Base-by-base conservation (phyloP, 2,329 filamentous ascomycete genomes). In the Cercospora canescens region DNA sequence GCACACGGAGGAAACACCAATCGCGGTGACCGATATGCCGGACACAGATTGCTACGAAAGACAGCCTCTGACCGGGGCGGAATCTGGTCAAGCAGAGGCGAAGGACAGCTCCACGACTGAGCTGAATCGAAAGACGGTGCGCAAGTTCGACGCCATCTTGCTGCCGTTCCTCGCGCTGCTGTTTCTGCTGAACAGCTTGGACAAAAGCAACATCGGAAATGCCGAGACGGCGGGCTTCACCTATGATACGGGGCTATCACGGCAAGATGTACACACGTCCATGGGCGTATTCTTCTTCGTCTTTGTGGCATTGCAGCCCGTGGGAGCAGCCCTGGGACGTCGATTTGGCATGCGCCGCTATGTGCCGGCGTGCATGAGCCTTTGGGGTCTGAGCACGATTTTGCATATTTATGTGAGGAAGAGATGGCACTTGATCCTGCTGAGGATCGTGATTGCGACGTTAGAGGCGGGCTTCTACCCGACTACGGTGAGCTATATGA, bases 201-300 rank as follows among this genome's bases (percentile, higher is more conserved):
- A 86, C 74, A 83, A 84, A 66, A 80, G 80, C 16, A 86, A 86
- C 69, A 82, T 86, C 65, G 84, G 84, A 63, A 86, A 85, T 76
- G 84, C 84, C 12, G 83, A 85, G 66, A 85, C 83, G 6, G 87
- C 87, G 26, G 85, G 89, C 67, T 88, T 88, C 73, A 88, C 85
- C 0, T 74, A 76, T 45, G 85, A 88, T 69, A 82, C 86, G 28
- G 86, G 85, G 0, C 78, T 86, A 1, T 76, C 76, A 3, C 79
- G 81, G n/a, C 77, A 78, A 39, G 85, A 87, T 70, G 74, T 88
- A 62, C 87, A 88, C 69, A 81, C 81, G 4, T 84, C 86, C 2
- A 82, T 87, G 9, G 84, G 84, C 24, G 80, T 83, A 60, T 88
- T 88, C 79, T 88, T 86, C 72, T 80, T 82, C 69, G 84, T 85